phyloP scores from a whole-genome alignment of 352 stramenopile species.

The Globisporangium rhizosaccharum region DNA sequence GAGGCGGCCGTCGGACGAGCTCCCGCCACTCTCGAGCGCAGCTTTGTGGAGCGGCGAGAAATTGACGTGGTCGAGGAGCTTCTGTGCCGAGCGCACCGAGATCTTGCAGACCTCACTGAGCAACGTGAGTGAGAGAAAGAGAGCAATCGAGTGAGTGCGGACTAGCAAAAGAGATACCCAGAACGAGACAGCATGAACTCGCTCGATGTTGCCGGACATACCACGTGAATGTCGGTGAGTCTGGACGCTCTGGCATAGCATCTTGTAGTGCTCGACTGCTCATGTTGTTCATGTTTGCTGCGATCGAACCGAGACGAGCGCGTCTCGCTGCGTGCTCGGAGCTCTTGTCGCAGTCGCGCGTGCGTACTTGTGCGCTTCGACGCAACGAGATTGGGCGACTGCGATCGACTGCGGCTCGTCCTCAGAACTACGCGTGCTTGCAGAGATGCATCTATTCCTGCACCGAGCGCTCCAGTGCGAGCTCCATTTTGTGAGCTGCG shows the following conservation, averaged over 20 bases:
- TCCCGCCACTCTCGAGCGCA: conserved; percentile 49
- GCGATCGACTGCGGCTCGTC: background rate
- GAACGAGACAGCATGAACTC: background rate
- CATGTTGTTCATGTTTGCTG: background rate
- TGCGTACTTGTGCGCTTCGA: background rate
- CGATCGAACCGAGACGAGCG: background rate
- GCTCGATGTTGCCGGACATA: conserved; percentile 13
- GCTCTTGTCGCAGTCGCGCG: background rate
- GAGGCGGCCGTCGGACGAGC: conserved; percentile 1
- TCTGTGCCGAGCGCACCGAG: conserved; percentile 80
- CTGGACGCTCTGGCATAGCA: conserved; percentile 19
- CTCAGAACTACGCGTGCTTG: background rate
- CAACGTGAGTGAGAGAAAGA: conserved; percentile 4
- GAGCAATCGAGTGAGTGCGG: conserved; percentile 3
- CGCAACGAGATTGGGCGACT: background rate
- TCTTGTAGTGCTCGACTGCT: conserved; percentile 6
- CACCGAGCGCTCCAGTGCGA: background rate
- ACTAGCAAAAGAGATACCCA: background rate
- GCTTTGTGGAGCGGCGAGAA: conserved; percentile 85
- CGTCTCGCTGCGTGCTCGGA: background rate
- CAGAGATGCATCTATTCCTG: background rate
- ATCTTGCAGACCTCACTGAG: conserved; percentile 87
- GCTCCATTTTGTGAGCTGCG: background rate
- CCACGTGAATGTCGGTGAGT: conserved; percentile 70
- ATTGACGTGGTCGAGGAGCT: conserved; percentile 85